Percentiles rank a stretch among this genome's conserved stretches.
Evolutionary conservation across 164 flowering plant genomes (phyloP).

Genomic region (Saururus chinensis): DNA sequence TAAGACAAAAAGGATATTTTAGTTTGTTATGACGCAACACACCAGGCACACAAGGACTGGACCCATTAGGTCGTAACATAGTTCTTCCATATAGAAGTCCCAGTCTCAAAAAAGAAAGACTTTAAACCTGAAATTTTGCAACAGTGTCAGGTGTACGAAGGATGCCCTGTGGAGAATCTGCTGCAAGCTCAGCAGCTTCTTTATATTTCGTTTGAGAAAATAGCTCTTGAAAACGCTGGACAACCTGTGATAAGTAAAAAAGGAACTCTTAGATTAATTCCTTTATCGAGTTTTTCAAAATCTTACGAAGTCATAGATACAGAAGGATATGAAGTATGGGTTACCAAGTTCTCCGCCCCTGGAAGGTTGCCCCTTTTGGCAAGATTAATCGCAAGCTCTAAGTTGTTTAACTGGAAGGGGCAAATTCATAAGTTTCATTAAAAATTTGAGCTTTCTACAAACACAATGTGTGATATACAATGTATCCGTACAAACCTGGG

Average conservation of each 20-base stretch:
- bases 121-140: slow-evolving; percentile 90
- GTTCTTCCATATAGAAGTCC: neutral
- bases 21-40: too few relatives aligned
- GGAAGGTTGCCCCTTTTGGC: slow-evolving; percentile 24
- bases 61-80: too few relatives aligned
- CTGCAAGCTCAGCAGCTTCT: slow-evolving; percentile 99
- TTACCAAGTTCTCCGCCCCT: slow-evolving; percentile 90
- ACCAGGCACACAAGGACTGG: too few relatives aligned
- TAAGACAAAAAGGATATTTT: neutral
- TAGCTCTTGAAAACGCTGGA: slow-evolving; percentile 97
- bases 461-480: neutral
- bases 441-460: neutral
- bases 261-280: neutral
- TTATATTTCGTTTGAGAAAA: slow-evolving; percentile 98
- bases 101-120: neutral
- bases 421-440: neutral
- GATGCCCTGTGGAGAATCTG: slow-evolving; percentile 98
- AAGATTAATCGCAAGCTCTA: slow-evolving; percentile 36
- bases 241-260: slow-evolving; percentile 53
- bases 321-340: neutral
- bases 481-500: slow-evolving; percentile 46
- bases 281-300: neutral
- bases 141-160: slow-evolving; percentile 97
- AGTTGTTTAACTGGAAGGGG: slow-evolving; percentile 65
- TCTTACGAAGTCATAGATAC: neutral